These are phyloP conservation scores for Phytopythium chamaehyphon DNA, from an alignment of 352 stramenopile species.

Conservation along the genomic window DNA sequence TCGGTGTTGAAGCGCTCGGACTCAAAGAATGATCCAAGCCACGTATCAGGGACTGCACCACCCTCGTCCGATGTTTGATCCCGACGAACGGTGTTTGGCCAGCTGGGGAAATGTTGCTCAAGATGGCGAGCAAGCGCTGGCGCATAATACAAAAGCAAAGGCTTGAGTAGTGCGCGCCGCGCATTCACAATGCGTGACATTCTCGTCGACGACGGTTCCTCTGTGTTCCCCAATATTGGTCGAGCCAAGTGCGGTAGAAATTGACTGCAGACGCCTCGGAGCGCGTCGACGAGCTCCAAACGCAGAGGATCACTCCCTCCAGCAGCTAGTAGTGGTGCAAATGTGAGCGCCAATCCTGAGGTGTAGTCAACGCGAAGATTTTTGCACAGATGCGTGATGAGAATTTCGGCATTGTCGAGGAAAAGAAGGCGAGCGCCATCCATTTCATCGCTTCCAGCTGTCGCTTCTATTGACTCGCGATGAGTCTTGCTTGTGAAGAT, in stretches of 20 bases:
- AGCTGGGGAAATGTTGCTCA: conserved; percentile 68
- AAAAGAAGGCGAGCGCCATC: conserved; percentile 62
- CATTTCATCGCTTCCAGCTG: conserved; percentile 28
- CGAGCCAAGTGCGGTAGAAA: conserved; percentile 50
- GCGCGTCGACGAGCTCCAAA: conserved; percentile 48
- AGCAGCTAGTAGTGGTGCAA: conserved; percentile 48
- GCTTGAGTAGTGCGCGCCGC: conserved; percentile 54
- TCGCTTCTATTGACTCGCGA: conserved; percentile 27
- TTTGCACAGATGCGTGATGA: conserved; percentile 66
- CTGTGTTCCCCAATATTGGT: conserved; percentile 8
- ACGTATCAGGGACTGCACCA: conserved; percentile 51
- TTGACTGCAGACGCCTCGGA: conserved; percentile 38
- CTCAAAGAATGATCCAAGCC: conserved; percentile 79
- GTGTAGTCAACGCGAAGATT: conserved; percentile 54
- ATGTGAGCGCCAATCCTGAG: conserved; percentile 42
- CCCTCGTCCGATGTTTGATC: conserved; percentile 7
- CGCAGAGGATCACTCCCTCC: conserved; percentile 68
- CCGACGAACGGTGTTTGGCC: conserved; percentile 31
- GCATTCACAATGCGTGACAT: conserved; percentile 22
- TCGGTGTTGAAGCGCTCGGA: conserved; percentile 26
- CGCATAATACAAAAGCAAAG: conserved; percentile 71
- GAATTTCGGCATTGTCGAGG: conserved; percentile 70
- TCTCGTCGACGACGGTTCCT: not conserved
- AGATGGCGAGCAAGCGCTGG: conserved; percentile 67
- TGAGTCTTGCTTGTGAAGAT: conserved; percentile 65